Conservation (phyloP, 78 protist genomes). For the Dictyostelium capitatum region DNA sequence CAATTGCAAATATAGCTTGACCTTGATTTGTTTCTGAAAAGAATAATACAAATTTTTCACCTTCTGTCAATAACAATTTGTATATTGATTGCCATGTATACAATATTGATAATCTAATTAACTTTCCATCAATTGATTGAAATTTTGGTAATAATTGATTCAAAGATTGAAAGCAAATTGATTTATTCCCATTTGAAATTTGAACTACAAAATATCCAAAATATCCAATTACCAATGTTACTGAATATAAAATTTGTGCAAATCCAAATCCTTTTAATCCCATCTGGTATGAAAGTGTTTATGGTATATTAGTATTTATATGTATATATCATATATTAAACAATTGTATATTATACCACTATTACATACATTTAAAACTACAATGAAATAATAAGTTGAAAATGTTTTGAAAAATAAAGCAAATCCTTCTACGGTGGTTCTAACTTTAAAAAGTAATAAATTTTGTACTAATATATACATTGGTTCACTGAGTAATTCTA, state of each 20-base stretch:
- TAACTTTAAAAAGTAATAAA: conserved; percentile 59
- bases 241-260: conserved; percentile 61
- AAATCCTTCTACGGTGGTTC: conserved; percentile 54
- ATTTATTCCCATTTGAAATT: not conserved
- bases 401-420: conserved; percentile 61
- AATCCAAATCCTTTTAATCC: conserved; percentile 82
- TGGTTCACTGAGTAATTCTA: conserved; percentile 58
- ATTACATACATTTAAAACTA: conserved; percentile 42
- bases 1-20: conserved; percentile 72
- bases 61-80: conserved; percentile 57
- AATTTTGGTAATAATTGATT: conserved; percentile 60
- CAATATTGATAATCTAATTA: not conserved
- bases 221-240: conserved; percentile 46
- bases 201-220: conserved; percentile 46
- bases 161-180: not conserved
- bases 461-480: conserved; percentile 50
- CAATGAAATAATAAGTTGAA: conserved; percentile 59
- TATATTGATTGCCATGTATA: conserved; percentile 80
- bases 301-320: no score
- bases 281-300: no score
- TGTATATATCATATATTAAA: no score
- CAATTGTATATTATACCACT: no score
- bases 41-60: conserved; percentile 63
- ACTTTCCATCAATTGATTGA: not conserved
- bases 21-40: conserved; percentile 9